A percentile compares a stretch with the other conserved stretches of the same genome.
Evolutionary conservation across 2,329 filamentous ascomycete species (phyloP).

Genomic region (Alternaria hordeiaustralica): DNA sequence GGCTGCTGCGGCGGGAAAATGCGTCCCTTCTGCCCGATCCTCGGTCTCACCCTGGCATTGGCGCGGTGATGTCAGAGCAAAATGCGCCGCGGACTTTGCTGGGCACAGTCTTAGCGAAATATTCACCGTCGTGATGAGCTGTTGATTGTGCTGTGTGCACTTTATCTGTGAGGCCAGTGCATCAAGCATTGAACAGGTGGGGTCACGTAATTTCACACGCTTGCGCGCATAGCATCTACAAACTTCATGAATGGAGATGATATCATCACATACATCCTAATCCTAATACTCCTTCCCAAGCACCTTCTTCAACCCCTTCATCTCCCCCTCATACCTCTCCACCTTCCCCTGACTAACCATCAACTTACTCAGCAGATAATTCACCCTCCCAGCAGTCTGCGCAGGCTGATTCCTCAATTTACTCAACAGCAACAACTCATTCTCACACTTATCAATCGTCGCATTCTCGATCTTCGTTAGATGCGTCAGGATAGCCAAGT

Average conservation of each 20-base stretch:
- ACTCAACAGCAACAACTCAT: slow-evolving; percentile 75
- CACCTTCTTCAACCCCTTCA: slow-evolving; percentile 73
- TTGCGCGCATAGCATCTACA: background rate
- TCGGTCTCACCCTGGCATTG: slow-evolving; percentile 9
- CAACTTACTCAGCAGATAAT: slow-evolving; percentile 78
- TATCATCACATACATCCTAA: slow-evolving; percentile 1
- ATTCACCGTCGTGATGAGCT: background rate
- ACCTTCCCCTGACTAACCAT: slow-evolving; percentile 77
- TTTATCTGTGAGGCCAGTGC: background rate
- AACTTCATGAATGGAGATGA: background rate
- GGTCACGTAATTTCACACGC: background rate
- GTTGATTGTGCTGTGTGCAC: background rate
- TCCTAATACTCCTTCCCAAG: slow-evolving; percentile 59
- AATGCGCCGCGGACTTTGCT: background rate
- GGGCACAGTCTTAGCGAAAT: background rate
- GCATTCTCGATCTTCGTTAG: slow-evolving; percentile 74
- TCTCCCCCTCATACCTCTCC: slow-evolving; percentile 74
- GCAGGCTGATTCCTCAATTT: slow-evolving; percentile 72
- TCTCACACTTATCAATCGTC: slow-evolving; percentile 79
- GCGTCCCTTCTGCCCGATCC: slow-evolving; percentile 17
- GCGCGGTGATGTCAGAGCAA: slow-evolving; percentile 11
- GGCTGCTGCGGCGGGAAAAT: slow-evolving; percentile 15
- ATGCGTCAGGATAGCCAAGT: slow-evolving; percentile 71
- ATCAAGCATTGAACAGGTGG: background rate
- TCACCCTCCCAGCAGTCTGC: slow-evolving; percentile 70